Evolutionary conservation across 371 early-diverging fungal species (phyloP).

Genomic region (Saksenaea oblongispora): DNA sequence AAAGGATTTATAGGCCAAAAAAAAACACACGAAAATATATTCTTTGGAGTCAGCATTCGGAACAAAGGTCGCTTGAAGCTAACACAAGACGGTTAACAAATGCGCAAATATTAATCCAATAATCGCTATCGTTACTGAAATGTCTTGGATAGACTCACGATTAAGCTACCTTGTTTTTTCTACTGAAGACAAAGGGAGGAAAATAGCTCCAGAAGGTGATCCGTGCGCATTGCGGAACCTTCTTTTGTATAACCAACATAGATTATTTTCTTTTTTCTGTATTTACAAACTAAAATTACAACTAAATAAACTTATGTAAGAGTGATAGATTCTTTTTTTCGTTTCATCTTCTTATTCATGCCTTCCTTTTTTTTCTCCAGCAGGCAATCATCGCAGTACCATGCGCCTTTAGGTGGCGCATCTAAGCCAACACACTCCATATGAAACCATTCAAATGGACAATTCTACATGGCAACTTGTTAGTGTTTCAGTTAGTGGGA

Average conservation of each 20-base stretch:
- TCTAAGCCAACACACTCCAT: slow-evolving; percentile 88
- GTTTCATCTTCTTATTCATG: slow-evolving; percentile 38
- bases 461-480: slow-evolving; percentile 33
- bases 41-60: too few relatives aligned
- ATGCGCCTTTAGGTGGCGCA: slow-evolving; percentile 84
- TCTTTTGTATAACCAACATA: background rate
- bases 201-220: background rate
- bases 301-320: background rate
- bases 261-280: background rate
- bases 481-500: background rate
- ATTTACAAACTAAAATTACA: background rate
- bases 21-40: too few relatives aligned
- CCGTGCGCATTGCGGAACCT: background rate
- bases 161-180: too few relatives aligned
- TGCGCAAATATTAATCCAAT: too few relatives aligned
- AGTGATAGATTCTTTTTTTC: slow-evolving; percentile 12
- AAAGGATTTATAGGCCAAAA: too few relatives aligned
- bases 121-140: too few relatives aligned
- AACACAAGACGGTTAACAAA: too few relatives aligned
- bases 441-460: slow-evolving; percentile 92
- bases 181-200: too few relatives aligned
- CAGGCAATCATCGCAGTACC: slow-evolving; percentile 86
- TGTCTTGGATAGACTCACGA: too few relatives aligned
- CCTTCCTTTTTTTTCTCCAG: slow-evolving; percentile 48
- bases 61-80: too few relatives aligned